Evolutionary conservation across 441 rosid genomes (phyloP).

Genomic region (Corymbia calophylla): DNA sequence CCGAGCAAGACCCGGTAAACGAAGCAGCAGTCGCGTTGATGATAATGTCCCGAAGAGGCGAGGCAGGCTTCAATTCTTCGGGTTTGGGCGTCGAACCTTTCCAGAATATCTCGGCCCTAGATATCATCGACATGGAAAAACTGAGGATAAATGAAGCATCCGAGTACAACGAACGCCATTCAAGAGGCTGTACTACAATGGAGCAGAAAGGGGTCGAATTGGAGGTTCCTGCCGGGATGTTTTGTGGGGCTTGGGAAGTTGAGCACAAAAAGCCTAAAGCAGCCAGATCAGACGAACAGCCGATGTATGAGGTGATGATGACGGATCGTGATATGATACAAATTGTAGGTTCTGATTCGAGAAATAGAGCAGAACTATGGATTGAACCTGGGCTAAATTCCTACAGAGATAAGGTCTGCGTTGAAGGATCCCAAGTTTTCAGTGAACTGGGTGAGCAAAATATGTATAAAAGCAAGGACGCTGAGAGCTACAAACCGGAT

Average conservation of each 20-base stretch:
- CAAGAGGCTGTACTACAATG: not conserved
- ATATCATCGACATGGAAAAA: not conserved
- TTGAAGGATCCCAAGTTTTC: not conserved
- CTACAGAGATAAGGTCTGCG: not conserved
- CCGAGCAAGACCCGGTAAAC: slow-evolving; percentile 26
- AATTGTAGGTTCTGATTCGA: slow-evolving; percentile 2
- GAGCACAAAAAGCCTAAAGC: slow-evolving; percentile 2
- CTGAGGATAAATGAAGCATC: not conserved
- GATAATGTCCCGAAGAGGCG: slow-evolving; percentile 46
- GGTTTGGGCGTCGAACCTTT: not conserved
- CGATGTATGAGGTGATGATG: not conserved
- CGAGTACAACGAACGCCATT: not conserved
- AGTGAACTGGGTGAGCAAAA: not conserved
- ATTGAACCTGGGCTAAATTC: slow-evolving; percentile 32
- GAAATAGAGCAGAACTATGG: slow-evolving; percentile 22
- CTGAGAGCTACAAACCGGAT: not conserved
- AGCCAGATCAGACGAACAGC: not conserved
- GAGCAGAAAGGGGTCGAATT: slow-evolving; percentile 8
- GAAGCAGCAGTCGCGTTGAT: slow-evolving; percentile 57
- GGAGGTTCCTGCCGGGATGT: not conserved
- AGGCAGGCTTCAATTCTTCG: not conserved
- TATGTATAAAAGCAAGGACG: not conserved
- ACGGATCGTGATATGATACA: not conserved
- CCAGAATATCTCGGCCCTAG: not conserved
- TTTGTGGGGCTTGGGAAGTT: not conserved